A percentile compares a stretch with the other conserved stretches of the same genome.
phyloP scores from a whole-genome alignment of 495 filamentous ascomycete species.

The Aspergillus indologenus region DNA sequence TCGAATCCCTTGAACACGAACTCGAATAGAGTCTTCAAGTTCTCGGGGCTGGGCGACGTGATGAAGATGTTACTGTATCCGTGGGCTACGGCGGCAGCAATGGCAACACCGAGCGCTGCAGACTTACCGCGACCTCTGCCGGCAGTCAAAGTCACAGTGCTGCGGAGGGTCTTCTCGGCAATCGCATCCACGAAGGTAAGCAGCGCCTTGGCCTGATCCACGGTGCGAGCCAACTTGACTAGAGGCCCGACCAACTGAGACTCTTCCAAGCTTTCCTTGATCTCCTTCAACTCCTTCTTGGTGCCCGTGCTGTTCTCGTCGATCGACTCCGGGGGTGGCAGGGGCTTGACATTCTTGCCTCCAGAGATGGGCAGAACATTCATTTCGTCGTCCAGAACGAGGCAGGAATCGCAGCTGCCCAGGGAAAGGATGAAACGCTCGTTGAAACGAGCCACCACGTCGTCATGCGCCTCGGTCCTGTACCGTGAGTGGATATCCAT shows the following conservation, averaged over 20 bases:
- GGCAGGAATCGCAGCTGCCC: conserved; percentile 87
- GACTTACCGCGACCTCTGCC: conserved; percentile 97
- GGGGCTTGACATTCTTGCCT: conserved; percentile 82
- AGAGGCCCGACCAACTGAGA: conserved; percentile 82
- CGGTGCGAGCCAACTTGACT: conserved; percentile 78
- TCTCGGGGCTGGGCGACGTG: conserved; percentile 96
- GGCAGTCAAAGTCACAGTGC: conserved; percentile 90
- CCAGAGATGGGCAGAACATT: conserved; percentile 98
- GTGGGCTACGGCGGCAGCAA: conserved; percentile 90
- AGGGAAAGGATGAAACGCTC: conserved; percentile 95
- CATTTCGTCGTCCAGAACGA: conserved; percentile 96
- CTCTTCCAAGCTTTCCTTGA: conserved; percentile 84
- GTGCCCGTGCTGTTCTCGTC: conserved; percentile 62
- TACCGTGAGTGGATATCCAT: conserved; percentile 99
- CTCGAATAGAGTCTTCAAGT: conserved; percentile 96
- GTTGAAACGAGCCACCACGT: conserved; percentile 95
- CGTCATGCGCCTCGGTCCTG: conserved; percentile 92
- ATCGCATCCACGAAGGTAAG: conserved; percentile 96
- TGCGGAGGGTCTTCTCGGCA: conserved; percentile 89
- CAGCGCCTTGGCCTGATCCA: conserved; percentile 93
- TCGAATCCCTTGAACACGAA: conserved; percentile 99
- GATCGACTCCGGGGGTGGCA: conserved; percentile 66
- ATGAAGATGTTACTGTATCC: conserved; percentile 99
- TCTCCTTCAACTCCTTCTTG: conserved; percentile 75
- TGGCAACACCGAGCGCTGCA: conserved; percentile 87